Base-by-base conservation (phyloP, 73 alveolate species). In the Effrenium voratum region DNA sequence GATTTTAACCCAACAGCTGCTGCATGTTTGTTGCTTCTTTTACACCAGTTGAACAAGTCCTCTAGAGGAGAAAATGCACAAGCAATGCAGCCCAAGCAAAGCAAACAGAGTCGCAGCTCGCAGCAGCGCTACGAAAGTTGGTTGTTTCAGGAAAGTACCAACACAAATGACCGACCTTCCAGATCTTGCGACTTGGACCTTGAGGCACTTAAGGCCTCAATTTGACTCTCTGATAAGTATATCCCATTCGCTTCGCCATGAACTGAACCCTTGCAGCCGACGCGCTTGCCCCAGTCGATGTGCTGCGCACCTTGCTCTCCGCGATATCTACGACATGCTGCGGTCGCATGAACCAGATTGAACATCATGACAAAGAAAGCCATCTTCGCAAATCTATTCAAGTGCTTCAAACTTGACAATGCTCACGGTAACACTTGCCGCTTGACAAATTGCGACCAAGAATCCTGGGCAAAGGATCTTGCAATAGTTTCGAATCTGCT, bases 231-330 rank as follows among this genome's bases (percentile, higher is more conserved):
- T 66, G n/a, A n/a, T n/a, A 32, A 26, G 77, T 66, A 5, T 28
- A 16, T 36, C 77, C n/a, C 22, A 26, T 30, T 66, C 43, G 8
- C 63, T 12, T 52, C 63, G 63, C 19, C 26, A 52, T n/a, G 63
- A 52, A 52, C 63, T 19, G 8, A 60, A 60, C 30, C 34, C n/a
- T 72, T 44, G 49, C 10, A 13, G 46, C 34, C 82, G 38, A 16
- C 40, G 46, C 1, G 94, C 96, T 90, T 90, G 84, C 96, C 96
- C 96, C 96, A 90, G 41, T 90, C 96, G 36, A 90, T 90, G 96
- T 90, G 96, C 34, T 79, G 85, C n/a, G 96, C 96, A 12, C 96
- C 96, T 90, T 12, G 52, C 36, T 32, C 63, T 52, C 26, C 19
- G 63, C 63, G 26, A 52, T 12, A 19, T n/a, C n/a, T n/a, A n/a